Evolutionary conservation across 345 rosid genomes (phyloP), one percentile per base, ranked within the genome.

Genomic region (Brassica rapa): DNA sequence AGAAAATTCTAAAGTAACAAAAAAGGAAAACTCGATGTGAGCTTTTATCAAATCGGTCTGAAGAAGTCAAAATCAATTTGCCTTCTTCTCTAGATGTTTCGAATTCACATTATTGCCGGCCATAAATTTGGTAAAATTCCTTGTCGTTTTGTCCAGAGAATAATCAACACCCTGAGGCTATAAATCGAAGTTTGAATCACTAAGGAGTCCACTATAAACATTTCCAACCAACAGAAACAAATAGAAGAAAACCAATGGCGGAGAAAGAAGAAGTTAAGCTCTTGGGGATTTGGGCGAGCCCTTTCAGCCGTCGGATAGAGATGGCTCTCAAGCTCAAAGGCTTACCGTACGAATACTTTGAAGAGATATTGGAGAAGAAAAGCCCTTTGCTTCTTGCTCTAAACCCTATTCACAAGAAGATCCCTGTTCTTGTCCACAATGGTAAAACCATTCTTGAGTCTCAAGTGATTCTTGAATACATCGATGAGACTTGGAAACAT

Each of bases 341-440:
- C 4, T 4, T 86, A 19, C 37, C 68, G 7, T 87, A 74, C 60
- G 87, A 86, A 0, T 83, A 82, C 82, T 37, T 86, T 0, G 87
- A 84, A 70, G 86, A 84, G 23, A 76, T 59, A 11, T 25, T 87
- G 27, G 57, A 43, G 30, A 51, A 80, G 55, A 87, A 83, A 62
- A 84, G 88, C 53, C 70, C 82, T 63, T 24, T 63, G 68, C 86
- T 87, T 77, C 63, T 87, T 4, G 61, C 72, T 3, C 77, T 71
- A 32, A 83, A 84, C 74, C 86, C 88, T 9, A 39, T 87, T 37
- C 83, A 87, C 43, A 79, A 86, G 78, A 83, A 86, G 43, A 35
- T 86, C 2, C 88, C 88, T 3, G 88, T 87, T 68, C 82, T 87
- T 32, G 81, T 85, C 0, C 90, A 85, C 78, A 83, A 77, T 25